Evolutionary conservation across 106 monocot genomes (phyloP), one percentile per base, ranked within the genome.

Genomic region (Narthecium ossifragum): DNA sequence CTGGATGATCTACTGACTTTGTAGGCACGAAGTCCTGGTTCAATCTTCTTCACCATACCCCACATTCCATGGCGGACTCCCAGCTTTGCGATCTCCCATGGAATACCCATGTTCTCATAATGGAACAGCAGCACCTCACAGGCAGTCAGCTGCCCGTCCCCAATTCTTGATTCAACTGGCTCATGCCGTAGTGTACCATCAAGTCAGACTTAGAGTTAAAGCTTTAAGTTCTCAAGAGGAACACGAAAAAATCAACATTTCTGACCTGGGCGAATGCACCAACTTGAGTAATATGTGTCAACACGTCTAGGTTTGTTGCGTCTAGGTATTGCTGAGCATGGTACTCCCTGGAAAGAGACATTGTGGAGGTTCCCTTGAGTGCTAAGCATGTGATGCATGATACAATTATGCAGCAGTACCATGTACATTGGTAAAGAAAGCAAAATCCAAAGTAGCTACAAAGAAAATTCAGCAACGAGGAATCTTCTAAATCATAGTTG

Each of bases 61-160:
- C 93, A 94, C 89, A 89, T 89, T 1, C 88, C 93, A 66, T 93
- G 93, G 4, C 82, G 60, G 5, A 93, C 67, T 26, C 88, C 88
- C 1, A 93, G 60, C 73, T 94, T 94, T 18, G 93, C 93, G 7
- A 94, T 80, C 55, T 94, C 80, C 82, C 88, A 69, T 9, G 93
- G 93, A 56, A 94, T 94, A 17, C 93, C 93, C 93, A 93, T 93
- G 55, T 94, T 85, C 73, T 94, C 93, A 26, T 93, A 76, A 68
- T 93, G 93, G 63, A 93, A 88, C 31, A 93, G 72, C 21, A 93
- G 63, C 30, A 93, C 85, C 75, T 94, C 88, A 55, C 88, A 85
- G 12, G 93, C 88, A 0, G 89, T 85, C 68, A 62, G 58, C 43
- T 66, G 82, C 8, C 82, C 88, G 56, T 85, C 84, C 23, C 87